These are phyloP conservation scores for Triangularia verruculosa DNA, from an alignment of 2,329 filamentous ascomycete species.

Conservation along the genomic window DNA sequence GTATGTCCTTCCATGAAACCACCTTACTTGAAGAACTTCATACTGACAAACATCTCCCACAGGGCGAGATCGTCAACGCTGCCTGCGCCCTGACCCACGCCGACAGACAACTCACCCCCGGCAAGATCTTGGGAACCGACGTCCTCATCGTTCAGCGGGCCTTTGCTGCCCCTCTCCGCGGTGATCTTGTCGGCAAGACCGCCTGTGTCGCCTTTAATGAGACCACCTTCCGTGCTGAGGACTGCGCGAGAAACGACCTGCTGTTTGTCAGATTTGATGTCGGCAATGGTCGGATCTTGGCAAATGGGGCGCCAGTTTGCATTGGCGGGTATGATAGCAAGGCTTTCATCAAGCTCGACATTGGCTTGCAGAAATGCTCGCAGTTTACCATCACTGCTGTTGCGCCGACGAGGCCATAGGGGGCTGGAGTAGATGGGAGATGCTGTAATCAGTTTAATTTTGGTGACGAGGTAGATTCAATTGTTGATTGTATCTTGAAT, in stretches of 20 bases:
- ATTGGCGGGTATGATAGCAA: slow-evolving; percentile 34
- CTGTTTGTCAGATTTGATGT: slow-evolving; percentile 30
- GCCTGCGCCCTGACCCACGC: slow-evolving; percentile 37
- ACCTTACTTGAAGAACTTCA: background rate
- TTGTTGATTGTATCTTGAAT: background rate
- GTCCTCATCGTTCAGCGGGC: slow-evolving; percentile 39
- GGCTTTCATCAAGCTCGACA: slow-evolving; percentile 34
- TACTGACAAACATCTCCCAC: background rate
- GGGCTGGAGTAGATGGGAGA: background rate
- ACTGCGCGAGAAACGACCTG: slow-evolving; percentile 31
- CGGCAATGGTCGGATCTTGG: slow-evolving; percentile 29
- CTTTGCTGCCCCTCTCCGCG: slow-evolving; percentile 38
- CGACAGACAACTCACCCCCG: slow-evolving; percentile 40
- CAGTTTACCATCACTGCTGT: slow-evolving; percentile 32
- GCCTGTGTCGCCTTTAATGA: slow-evolving; percentile 42
- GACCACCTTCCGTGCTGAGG: slow-evolving; percentile 37
- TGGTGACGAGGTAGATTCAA: background rate
- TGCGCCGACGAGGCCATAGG: slow-evolving; percentile 8
- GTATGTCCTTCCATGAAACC: slow-evolving; percentile 11
- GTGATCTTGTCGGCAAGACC: slow-evolving; percentile 37
- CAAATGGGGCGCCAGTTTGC: slow-evolving; percentile 32
- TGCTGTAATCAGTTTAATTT: background rate
- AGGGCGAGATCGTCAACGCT: slow-evolving; percentile 42
- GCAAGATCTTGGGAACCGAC: slow-evolving; percentile 32
- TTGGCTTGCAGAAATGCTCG: slow-evolving; percentile 31